These are phyloP conservation scores for Apiospora hydei DNA, from an alignment of 2,329 filamentous ascomycete genomes.

Conservation along the genomic window DNA sequence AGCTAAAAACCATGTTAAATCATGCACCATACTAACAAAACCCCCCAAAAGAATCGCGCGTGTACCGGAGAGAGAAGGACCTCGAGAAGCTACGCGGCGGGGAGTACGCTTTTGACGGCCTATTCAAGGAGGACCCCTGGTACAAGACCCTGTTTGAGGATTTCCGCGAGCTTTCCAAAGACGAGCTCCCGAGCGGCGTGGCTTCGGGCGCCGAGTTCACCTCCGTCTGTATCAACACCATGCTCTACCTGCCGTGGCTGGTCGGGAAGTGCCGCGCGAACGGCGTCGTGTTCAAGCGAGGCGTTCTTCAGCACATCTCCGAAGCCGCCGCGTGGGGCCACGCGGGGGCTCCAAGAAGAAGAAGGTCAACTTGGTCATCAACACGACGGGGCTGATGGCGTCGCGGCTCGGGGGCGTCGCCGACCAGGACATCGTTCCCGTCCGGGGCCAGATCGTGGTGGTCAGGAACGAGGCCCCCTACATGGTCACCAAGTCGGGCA, in stretches of 20 bases:
- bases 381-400: constrained; percentile 83
- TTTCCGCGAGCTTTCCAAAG: constrained; percentile 66
- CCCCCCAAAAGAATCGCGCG: constrained; percentile 49
- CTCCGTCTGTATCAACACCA: constrained; percentile 90
- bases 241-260: constrained; percentile 87
- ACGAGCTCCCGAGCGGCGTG: constrained; percentile 67
- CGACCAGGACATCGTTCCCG: constrained; percentile 76
- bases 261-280: constrained; percentile 78
- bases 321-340: constrained; percentile 72
- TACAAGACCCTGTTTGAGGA: constrained; percentile 75
- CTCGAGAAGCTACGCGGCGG: constrained; percentile 43
- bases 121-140: constrained; percentile 75
- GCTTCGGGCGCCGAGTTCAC: constrained; percentile 80
- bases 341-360: constrained; percentile 49
- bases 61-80: constrained; percentile 70
- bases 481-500: constrained; percentile 76
- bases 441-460: constrained; percentile 82
- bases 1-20: neutral
- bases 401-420: constrained; percentile 80
- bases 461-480: constrained; percentile 78
- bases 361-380: constrained; percentile 75
- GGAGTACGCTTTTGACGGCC: constrained; percentile 68
- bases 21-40: neutral
- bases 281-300: constrained; percentile 73
- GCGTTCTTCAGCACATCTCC: constrained; percentile 70